Evolutionary conservation across 116 monocot species (phyloP).

Genomic region (Trichopus zeylanicus): DNA sequence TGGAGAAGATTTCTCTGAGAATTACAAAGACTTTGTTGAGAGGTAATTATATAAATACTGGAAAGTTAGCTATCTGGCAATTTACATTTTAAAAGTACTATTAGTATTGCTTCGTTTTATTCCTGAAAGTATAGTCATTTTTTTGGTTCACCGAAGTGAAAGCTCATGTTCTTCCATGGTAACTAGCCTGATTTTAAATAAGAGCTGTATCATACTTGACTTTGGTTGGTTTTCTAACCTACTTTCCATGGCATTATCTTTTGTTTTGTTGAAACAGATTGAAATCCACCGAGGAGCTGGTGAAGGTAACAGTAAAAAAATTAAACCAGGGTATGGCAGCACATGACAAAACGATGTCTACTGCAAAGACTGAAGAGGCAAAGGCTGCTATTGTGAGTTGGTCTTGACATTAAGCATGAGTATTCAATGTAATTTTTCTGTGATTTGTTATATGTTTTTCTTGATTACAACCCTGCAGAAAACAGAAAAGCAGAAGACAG

Average conservation of each 20-base stretch:
- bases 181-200: neutral
- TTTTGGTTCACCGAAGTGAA: too few relatives aligned
- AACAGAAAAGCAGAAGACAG: slow-evolving; percentile 65
- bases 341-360: slow-evolving; percentile 60
- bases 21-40: slow-evolving; percentile 86
- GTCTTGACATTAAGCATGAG: neutral
- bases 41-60: too few relatives aligned
- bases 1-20: slow-evolving; percentile 95
- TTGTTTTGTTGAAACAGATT: slow-evolving; percentile 32
- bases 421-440: neutral
- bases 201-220: too few relatives aligned
- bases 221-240: neutral
- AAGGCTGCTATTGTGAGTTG: slow-evolving; percentile 68
- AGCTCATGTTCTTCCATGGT: too few relatives aligned
- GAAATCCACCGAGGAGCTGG: slow-evolving; percentile 60
- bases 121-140: too few relatives aligned
- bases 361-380: slow-evolving; percentile 72
- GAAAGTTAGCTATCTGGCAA: neutral
- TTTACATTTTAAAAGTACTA: too few relatives aligned
- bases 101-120: too few relatives aligned
- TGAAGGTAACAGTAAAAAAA: slow-evolving; percentile 56
- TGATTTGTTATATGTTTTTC: neutral
- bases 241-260: neutral
- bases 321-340: slow-evolving; percentile 81
- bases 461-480: slow-evolving; percentile 66